Conservation (phyloP, 116 monocot species). For the Zostera marina region DNA sequence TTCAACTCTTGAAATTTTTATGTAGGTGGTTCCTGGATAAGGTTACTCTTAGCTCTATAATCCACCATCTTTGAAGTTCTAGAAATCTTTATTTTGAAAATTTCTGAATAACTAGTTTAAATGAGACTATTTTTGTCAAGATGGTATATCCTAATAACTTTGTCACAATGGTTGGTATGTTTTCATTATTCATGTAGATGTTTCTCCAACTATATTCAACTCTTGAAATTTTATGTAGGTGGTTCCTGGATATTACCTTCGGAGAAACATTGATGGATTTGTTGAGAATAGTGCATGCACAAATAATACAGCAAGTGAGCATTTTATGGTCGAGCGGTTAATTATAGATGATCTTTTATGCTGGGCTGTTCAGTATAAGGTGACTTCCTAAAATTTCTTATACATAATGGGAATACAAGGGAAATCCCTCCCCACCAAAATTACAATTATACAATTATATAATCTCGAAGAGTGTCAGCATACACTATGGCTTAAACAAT, state of each 20-base stretch:
- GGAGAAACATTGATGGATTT: constrained; percentile 54
- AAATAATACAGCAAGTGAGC: constrained; percentile 86
- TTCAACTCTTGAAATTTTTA: constrained; percentile 1
- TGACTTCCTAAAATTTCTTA: constrained; percentile 7
- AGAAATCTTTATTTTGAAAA: no score
- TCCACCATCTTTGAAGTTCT: background rate
- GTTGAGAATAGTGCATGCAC: constrained; percentile 59
- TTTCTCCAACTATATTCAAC: background rate
- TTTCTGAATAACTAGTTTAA: no score
- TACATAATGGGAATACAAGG: background rate
- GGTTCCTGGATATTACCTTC: constrained; percentile 79
- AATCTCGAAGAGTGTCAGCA: no score
- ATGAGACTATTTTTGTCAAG: no score
- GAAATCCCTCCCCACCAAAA: no score
- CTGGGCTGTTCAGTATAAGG: constrained; percentile 77
- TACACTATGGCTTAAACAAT: no score
- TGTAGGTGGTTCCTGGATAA: constrained; percentile 81
- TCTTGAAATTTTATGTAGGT: constrained; percentile 26
- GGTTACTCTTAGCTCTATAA: background rate
- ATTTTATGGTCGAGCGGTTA: constrained; percentile 76
- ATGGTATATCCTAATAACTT: background rate
- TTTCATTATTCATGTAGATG: background rate
- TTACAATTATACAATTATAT: no score
- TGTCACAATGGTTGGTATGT: background rate
- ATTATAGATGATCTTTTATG: constrained; percentile 68